Percentiles rank a stretch among this genome's conserved stretches.
Conservation (phyloP, 2,329 filamentous ascomycete genomes). For the Macrophomina tecta region DNA sequence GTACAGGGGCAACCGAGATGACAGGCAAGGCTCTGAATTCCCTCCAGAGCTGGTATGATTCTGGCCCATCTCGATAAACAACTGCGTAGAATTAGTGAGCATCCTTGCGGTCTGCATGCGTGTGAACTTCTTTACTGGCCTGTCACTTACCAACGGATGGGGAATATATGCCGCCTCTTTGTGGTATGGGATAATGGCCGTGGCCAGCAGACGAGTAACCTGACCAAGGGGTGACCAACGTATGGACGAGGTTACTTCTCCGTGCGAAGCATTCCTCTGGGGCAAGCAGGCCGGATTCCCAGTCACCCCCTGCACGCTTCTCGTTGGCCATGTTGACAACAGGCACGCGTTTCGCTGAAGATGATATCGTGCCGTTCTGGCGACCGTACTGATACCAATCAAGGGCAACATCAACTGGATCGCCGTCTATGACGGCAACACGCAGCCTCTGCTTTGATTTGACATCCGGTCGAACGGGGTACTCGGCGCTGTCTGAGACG, state of each 20-base stretch:
- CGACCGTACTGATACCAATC: constrained; percentile 59
- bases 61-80: constrained; percentile 71
- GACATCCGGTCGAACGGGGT: constrained; percentile 54
- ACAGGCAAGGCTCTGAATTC: constrained; percentile 67
- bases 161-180: constrained; percentile 72
- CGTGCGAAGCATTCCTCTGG: constrained; percentile 77
- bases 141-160: constrained; percentile 65
- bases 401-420: constrained; percentile 60
- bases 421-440: constrained; percentile 53
- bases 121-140: background rate
- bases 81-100: constrained; percentile 49
- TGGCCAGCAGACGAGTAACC: constrained; percentile 40
- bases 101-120: background rate
- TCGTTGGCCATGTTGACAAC: constrained; percentile 79
- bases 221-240: constrained; percentile 66
- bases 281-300: constrained; percentile 70
- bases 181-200: constrained; percentile 73
- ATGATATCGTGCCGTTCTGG: constrained; percentile 30
- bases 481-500: constrained; percentile 50
- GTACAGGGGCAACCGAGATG: constrained; percentile 74
- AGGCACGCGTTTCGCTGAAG: constrained; percentile 53
- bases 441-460: constrained; percentile 49
- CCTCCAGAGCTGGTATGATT: constrained; percentile 58
- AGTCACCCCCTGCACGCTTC: constrained; percentile 77
- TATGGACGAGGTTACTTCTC: constrained; percentile 74